Evolutionary conservation across 2,329 filamentous ascomycete genomes (phyloP), one percentile per base, ranked within the genome.

Genomic region (Lachnellula hyalina): DNA sequence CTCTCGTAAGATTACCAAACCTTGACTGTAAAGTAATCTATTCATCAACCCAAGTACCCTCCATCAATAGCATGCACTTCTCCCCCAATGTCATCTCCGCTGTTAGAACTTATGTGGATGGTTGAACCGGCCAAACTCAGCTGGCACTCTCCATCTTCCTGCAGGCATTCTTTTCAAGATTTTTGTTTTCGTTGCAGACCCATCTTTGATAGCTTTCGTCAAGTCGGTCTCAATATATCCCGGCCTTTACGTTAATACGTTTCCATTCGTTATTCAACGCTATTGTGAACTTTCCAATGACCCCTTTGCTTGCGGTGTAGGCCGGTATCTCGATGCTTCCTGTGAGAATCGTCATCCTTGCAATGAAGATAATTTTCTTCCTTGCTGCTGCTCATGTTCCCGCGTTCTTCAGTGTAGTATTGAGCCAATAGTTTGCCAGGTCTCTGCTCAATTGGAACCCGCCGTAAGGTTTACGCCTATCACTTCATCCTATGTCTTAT

Each of bases 141-240:
- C 88, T 0, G 89, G 87, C 8, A 69, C 77, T 0, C 89, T 90
- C 89, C 90, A 95, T 63, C 89, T 75, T 0, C 86, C 89, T 1
- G 87, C 88, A 0, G 90, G 90, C 63, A 95, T 95, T 52, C 90
- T 76, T 19, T 81, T 82, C 64, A 87, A 77, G 62, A 96, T 94
- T 61, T 84, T 84, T 57, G 78, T 80, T 52, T 86, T 79, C 40
- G 89, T 76, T 62, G 80, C 81, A 65, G 80, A 71, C 69, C 95
- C 84, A 53, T 85, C 81, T 36, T 93, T 82, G 67, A 96, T 72
- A 2, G 89, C 89, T 61, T 78, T 79, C 69, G 95, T 96, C 90
- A 96, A 96, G 55, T 95, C 90, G 15, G 90, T 95, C 45, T 81
- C 86, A 64, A 95, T 87, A 70, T 95, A 95, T 0, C 90, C 90